Evolutionary conservation across 441 rosid genomes (phyloP).

Genomic region (Arabidopsis hybrid): DNA sequence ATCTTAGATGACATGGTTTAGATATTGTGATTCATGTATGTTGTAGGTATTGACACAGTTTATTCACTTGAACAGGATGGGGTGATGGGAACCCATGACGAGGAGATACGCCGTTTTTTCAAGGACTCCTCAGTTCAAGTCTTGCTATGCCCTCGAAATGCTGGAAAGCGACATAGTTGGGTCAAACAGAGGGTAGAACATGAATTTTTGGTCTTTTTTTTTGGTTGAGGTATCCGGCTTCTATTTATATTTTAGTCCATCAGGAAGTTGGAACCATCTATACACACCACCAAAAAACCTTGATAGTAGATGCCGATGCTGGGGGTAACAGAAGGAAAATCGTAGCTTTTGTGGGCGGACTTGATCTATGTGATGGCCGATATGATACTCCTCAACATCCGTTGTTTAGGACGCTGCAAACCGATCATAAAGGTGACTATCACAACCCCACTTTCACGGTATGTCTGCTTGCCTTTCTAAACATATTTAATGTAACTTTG

Average conservation of each 20-base stretch:
- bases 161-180: conserved; percentile 93
- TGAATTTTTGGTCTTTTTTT: neutral
- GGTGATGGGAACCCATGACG: conserved; percentile 92
- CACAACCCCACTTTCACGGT: conserved; percentile 94
- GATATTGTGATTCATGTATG: neutral
- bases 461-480: conserved; percentile 32
- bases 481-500: neutral
- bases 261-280: conserved; percentile 96
- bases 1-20: conserved; percentile 3
- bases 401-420: conserved; percentile 71
- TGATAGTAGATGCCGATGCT: conserved; percentile 96
- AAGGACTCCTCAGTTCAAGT: conserved; percentile 93
- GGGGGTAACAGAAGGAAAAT: conserved; percentile 78
- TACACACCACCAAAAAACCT: conserved; percentile 96
- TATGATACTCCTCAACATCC: conserved; percentile 92
- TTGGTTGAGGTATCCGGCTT: neutral
- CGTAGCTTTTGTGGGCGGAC: conserved; percentile 95
- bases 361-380: conserved; percentile 95
- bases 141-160: conserved; percentile 86
- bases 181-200: conserved; percentile 78
- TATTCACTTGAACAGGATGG: conserved; percentile 72
- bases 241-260: conserved; percentile 7
- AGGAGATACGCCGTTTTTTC: conserved; percentile 92
- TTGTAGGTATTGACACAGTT: conserved; percentile 11
- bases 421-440: conserved; percentile 80